Conservation (phyloP, 108 stramenopile genomes). For the Nitzschia sp. region DNA sequence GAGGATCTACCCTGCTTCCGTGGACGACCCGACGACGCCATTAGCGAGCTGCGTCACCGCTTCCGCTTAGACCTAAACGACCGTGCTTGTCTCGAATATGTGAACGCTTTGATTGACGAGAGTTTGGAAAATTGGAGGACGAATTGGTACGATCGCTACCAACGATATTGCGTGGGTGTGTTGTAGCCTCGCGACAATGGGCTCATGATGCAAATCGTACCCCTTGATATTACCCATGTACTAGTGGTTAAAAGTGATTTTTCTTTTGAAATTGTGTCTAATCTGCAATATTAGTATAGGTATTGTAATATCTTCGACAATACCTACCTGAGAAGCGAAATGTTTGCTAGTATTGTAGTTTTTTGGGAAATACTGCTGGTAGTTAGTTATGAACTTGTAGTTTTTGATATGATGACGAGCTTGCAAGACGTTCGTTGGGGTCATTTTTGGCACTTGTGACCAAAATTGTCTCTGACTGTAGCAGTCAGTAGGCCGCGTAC, state of each 20-base stretch:
- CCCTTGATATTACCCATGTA: too few relatives aligned
- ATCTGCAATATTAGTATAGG: too few relatives aligned
- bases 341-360: too few relatives aligned
- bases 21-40: conserved; percentile 82
- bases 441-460: conserved; percentile 3
- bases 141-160: conserved; percentile 95
- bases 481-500: neutral
- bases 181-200: conserved; percentile 31
- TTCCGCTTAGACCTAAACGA: conserved; percentile 84
- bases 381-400: too few relatives aligned
- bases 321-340: too few relatives aligned
- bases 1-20: conserved; percentile 94
- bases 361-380: too few relatives aligned
- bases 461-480: conserved; percentile 2
- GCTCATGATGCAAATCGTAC: too few relatives aligned
- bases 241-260: too few relatives aligned
- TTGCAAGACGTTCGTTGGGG: too few relatives aligned
- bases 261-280: neutral
- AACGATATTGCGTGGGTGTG: conserved; percentile 91
- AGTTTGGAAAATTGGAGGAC: conserved; percentile 95
- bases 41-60: conserved; percentile 74
- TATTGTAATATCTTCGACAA: too few relatives aligned
- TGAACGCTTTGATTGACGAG: conserved; percentile 86
- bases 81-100: conserved; percentile 77
- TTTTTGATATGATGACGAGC: too few relatives aligned